Evolutionary conservation across 225 moss, liverwort and hornwort species (phyloP).

Genomic region (Antitrichia curtipendula): DNA sequence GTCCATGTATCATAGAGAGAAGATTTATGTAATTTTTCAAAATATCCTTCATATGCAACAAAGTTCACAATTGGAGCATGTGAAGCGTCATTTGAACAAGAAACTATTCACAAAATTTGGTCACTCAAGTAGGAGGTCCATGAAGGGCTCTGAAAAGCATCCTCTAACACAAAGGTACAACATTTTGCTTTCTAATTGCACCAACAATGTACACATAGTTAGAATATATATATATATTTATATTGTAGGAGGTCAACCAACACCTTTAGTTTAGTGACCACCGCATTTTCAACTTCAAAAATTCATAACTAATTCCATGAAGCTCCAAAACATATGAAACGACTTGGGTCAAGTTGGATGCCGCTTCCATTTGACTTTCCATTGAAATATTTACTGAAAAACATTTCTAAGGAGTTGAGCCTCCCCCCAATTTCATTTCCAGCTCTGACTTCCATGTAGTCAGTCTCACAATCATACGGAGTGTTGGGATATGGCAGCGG

Average conservation of each 20-base stretch:
- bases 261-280: too few species aligned
- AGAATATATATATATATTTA: too few species aligned
- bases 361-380: not conserved
- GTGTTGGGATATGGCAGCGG: not conserved
- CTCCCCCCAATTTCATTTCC: not conserved
- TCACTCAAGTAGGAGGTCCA: not conserved
- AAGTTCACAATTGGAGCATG: not conserved
- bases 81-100: not conserved
- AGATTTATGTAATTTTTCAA: not conserved
- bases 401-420: not conserved
- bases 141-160: too few species aligned
- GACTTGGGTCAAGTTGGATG: too few species aligned
- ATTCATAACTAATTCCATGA: not conserved
- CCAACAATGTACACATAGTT: rapidly evolving
- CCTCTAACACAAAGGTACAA: rapidly evolving
- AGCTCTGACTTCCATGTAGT: not conserved
- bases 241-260: rapidly evolving
- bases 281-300: not conserved
- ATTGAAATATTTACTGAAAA: not conserved
- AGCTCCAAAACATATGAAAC: not conserved
- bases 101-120: not conserved
- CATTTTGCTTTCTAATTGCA: not conserved
- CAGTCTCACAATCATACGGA: not conserved
- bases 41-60: not conserved
- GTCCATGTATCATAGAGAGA: not conserved